Evolutionary conservation across 495 filamentous ascomycete species (phyloP), one percentile per base, ranked within the genome.

Genomic region (Hypoxylon perforatum): DNA sequence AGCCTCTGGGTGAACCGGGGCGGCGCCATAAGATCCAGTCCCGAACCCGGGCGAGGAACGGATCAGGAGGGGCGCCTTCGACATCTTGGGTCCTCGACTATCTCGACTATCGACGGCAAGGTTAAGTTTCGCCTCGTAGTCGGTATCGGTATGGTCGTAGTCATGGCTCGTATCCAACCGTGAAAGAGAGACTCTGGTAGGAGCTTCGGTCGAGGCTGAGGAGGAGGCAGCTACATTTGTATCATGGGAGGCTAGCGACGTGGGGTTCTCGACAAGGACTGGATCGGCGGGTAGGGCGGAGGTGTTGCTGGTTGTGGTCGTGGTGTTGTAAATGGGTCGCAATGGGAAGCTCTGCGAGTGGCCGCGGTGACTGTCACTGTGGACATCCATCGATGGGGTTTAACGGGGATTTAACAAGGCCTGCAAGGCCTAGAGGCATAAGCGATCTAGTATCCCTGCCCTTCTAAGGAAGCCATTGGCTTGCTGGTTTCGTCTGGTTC

Each of bases 31-130:
- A 35, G 65, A 67, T 25, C 62, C 72, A 8, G 65, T 73, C 23
- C 72, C 70, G 72, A 84, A 81, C 15, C 84, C 85, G 49, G 85
- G 84, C 61, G 86, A 84, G 56, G 85, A 83, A 63, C 86, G 86
- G 58, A 90, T 76, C 47, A 87, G 74, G 30, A 87, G 81, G 41
- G 78, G 84, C 45, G 78, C 75, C 69, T 80, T 81, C 61, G 83
- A 86, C 86, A 89, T 71, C 50, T 50, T 69, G 48, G 41, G 46
- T 51, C 59, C 59, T 62, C 44, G 52, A 55, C 53, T 56, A 36
- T 66, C 59, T 62, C 44, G 52, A 55, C 53, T 56, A 36, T 66
- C 63, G 63, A 53, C 61, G 55, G 62, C 36, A 61, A 41, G 49
- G 57, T 62, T 48, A 22, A 21, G 36, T 48, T 62, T 68, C 45